Evolutionary conservation across 2,329 filamentous ascomycete species (phyloP).

Genomic region (Daldinia sp.): DNA sequence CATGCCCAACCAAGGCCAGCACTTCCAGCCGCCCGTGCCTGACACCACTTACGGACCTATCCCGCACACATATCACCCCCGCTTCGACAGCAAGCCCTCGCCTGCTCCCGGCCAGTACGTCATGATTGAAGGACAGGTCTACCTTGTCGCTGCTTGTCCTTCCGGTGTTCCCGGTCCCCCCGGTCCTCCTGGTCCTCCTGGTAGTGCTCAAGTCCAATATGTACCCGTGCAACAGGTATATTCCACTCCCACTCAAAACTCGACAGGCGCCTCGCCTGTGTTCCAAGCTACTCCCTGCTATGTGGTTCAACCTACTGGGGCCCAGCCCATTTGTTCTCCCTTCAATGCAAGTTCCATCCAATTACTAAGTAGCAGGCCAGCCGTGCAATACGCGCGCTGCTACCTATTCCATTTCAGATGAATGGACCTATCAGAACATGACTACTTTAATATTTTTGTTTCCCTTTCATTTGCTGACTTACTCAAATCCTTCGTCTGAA

Average conservation of each 20-base stretch:
- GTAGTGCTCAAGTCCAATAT: slow-evolving; percentile 29
- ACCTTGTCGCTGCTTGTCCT: slow-evolving; percentile 14
- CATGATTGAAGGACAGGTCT: slow-evolving; percentile 34
- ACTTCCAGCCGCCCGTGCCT: slow-evolving; percentile 67
- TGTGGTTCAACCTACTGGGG: slow-evolving; percentile 7
- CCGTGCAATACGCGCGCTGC: slow-evolving; percentile 2
- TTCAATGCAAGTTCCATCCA: slow-evolving; percentile 48
- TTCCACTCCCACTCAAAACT: slow-evolving; percentile 31
- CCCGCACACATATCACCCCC: slow-evolving; percentile 64
- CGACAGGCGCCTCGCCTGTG: slow-evolving; percentile 1
- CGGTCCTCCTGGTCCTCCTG: too few relatives aligned
- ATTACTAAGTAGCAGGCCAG: slow-evolving; percentile 10
- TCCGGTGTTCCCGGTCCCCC: too few relatives aligned
- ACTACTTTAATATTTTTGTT: background rate
- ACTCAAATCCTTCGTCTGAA: slow-evolving; percentile 2
- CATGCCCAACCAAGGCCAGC: slow-evolving; percentile 55
- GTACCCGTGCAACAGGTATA: slow-evolving; percentile 39
- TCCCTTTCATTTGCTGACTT: slow-evolving; percentile 13
- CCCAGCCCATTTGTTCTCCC: slow-evolving; percentile 21
- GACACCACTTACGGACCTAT: slow-evolving; percentile 65
- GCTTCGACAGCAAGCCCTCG: slow-evolving; percentile 51
- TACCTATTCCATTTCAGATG: slow-evolving; percentile 8
- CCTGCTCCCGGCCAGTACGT: slow-evolving; percentile 41
- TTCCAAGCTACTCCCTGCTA: slow-evolving; percentile 14
- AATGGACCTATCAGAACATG: slow-evolving; percentile 3